phyloP scores from a whole-genome alignment of 2,329 filamentous ascomycete genomes.

The Epichloe gansuensis region DNA sequence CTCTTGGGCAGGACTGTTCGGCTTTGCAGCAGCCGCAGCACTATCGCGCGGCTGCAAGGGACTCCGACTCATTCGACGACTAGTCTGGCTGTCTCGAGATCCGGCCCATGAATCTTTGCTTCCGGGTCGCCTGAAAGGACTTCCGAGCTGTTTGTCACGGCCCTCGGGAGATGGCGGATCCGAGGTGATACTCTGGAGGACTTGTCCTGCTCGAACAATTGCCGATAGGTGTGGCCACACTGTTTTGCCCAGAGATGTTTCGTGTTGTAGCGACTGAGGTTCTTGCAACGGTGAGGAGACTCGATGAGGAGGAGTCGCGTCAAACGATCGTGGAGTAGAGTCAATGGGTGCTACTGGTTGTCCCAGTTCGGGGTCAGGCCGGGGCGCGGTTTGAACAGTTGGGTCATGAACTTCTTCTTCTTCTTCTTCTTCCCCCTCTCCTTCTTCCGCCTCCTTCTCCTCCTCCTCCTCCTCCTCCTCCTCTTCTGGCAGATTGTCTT shows the following conservation, averaged over 20 bases:
- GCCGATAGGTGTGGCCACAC: constrained; percentile 38
- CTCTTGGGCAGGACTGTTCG: constrained; percentile 10
- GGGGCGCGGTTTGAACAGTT: neutral
- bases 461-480: neutral
- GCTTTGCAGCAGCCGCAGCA: constrained; percentile 7
- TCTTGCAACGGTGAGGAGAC: constrained; percentile 26
- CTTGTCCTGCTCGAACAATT: constrained; percentile 44
- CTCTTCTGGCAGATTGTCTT: neutral
- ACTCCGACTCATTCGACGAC: constrained; percentile 17
- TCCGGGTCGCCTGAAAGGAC: constrained; percentile 37
- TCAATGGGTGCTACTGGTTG: constrained; percentile 9
- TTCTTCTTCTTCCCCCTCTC: neutral
- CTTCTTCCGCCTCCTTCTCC: neutral
- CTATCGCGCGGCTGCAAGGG: constrained; percentile 14
- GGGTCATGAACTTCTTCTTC: neutral
- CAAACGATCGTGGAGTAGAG: constrained; percentile 11
- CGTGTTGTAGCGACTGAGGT: constrained; percentile 18
- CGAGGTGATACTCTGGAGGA: constrained; percentile 44
- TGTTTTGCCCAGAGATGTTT: constrained; percentile 16
- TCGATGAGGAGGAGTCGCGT: constrained; percentile 21
- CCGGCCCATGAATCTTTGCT: constrained; percentile 22
- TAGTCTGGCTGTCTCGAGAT: constrained; percentile 14
- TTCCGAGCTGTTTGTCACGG: constrained; percentile 38
- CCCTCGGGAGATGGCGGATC: constrained; percentile 43
- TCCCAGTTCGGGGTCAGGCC: neutral